Conservation (phyloP, 192 early-diverging fungal genomes). For the Coemansia sp. region DNA sequence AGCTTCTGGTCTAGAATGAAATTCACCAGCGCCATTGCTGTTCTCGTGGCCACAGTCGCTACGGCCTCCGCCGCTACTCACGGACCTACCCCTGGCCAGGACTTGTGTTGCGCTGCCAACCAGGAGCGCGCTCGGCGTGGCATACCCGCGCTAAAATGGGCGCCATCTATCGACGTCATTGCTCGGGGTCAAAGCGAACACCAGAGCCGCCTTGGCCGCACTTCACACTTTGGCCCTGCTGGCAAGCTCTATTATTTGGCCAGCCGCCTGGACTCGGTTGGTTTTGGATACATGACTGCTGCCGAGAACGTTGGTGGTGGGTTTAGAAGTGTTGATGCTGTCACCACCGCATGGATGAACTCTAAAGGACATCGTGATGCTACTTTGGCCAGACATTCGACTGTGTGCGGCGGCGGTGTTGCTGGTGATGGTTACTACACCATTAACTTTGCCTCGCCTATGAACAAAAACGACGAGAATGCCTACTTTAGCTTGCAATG, state of each 20-base stretch:
- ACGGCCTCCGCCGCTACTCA: conserved; percentile 12
- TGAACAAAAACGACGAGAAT: conserved; percentile 15
- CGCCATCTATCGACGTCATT: conserved; percentile 16
- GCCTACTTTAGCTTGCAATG: conserved; percentile 15
- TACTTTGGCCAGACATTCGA: conserved; percentile 38
- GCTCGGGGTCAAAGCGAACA: conserved; percentile 28
- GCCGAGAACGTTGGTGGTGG: conserved; percentile 46
- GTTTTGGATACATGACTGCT: conserved; percentile 28
- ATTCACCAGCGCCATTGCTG: conserved; percentile 19
- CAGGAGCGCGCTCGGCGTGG: conserved; percentile 16
- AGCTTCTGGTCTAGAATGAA: conserved; percentile 30
- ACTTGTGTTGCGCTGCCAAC: conserved; percentile 53
- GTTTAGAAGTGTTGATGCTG: conserved; percentile 7
- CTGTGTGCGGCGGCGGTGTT: conserved; percentile 51
- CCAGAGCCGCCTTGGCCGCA: conserved; percentile 6
- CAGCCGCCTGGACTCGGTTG: conserved; percentile 13
- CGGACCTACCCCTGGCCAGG: conserved; percentile 22
- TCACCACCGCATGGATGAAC: conserved; percentile 51
- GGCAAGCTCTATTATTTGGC: conserved; percentile 12
- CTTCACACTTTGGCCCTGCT: conserved; percentile 18
- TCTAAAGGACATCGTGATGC: conserved; percentile 50
- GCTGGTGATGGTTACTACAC: conserved; percentile 31
- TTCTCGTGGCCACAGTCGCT: conserved; percentile 18
- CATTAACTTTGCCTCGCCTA: conserved; percentile 38
- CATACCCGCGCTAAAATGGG: conserved; percentile 28